Conservation (phyloP, 257 asterid species). For the Plantago elongata region DNA sequence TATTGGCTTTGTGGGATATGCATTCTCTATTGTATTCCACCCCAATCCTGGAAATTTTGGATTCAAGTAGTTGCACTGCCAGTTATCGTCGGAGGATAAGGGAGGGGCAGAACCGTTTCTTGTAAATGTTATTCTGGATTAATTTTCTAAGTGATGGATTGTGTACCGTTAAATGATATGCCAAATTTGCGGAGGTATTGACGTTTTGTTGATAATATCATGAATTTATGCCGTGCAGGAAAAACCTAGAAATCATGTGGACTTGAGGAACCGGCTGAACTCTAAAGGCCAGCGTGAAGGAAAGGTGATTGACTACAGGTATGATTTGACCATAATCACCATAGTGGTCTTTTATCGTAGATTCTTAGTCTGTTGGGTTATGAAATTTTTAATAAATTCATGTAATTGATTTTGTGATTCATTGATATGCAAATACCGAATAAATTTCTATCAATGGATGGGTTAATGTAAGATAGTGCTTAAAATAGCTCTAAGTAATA, state of each 20-base stretch:
- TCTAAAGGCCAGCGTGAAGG: conserved; percentile 98
- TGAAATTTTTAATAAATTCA: too few relatives aligned
- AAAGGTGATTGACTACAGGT: conserved; percentile 95
- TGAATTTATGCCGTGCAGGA: conserved; percentile 42
- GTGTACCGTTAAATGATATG: background rate
- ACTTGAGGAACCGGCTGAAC: conserved; percentile 91
- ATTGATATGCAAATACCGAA: background rate
- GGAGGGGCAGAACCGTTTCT: conserved; percentile 1
- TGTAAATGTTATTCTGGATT: background rate
- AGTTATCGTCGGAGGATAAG: conserved; percentile 8
- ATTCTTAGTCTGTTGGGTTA: background rate
- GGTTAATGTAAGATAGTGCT: too few relatives aligned
- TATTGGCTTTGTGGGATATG: background rate
- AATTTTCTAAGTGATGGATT: background rate
- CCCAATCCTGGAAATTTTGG: background rate
- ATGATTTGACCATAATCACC: conserved; percentile 26
- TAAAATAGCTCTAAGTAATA: too few relatives aligned
- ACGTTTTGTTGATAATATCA: conserved; percentile 2
- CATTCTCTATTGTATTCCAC: background rate
- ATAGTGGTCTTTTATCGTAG: conserved; percentile 13
- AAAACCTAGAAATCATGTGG: conserved; percentile 94
- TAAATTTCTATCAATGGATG: background rate
- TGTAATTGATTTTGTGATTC: too few relatives aligned
- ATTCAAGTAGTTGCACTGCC: too few relatives aligned
- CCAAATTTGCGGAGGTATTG: conserved; percentile 6